phyloP scores from a whole-genome alignment of 2,329 filamentous ascomycete genomes.

The Graphilbum fragrans region DNA sequence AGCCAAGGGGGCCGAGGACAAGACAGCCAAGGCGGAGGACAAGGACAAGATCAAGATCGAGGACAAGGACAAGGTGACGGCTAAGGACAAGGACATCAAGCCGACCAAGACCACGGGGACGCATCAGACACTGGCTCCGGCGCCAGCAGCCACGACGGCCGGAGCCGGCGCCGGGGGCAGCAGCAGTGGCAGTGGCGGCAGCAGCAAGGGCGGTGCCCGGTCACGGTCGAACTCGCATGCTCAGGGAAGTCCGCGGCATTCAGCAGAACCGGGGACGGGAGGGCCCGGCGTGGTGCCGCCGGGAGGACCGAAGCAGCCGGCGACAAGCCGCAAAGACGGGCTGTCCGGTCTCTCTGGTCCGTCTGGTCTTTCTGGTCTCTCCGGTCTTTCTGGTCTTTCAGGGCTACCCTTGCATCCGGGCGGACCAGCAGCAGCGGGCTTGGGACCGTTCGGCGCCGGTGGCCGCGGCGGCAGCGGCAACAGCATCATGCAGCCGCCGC shows the following conservation, averaged over 20 bases:
- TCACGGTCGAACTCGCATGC: constrained; percentile 44
- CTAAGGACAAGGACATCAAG: constrained; percentile 19
- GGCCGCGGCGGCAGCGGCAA: not conserved
- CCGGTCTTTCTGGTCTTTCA: too few relatives aligned
- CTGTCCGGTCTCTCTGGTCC: too few relatives aligned
- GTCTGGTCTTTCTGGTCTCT: too few relatives aligned
- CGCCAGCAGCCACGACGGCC: constrained; percentile 18
- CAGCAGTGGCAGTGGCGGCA: constrained; percentile 22
- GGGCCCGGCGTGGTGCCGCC: too few relatives aligned
- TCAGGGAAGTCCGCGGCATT: constrained; percentile 11
- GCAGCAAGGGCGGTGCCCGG: constrained; percentile 20
- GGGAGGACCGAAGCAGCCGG: not conserved
- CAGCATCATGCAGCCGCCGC: constrained; percentile 2
- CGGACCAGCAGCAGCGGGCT: constrained; percentile 1
- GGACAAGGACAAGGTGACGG: constrained; percentile 19
- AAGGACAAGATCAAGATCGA: constrained; percentile 25
- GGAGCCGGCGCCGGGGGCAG: not conserved
- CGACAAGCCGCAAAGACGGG: not conserved
- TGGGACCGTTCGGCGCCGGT: too few relatives aligned
- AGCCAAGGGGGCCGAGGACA: constrained; percentile 3
- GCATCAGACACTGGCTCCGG: constrained; percentile 33
- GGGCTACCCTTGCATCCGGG: too few relatives aligned
- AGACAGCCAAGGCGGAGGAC: not conserved
- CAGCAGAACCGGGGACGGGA: not conserved
- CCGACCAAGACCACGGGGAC: constrained; percentile 5